Percentiles rank a stretch among this genome's conserved stretches.
Evolutionary conservation across 805 yeast genomes (phyloP).

Genomic region (Ogataea pignaliae): DNA sequence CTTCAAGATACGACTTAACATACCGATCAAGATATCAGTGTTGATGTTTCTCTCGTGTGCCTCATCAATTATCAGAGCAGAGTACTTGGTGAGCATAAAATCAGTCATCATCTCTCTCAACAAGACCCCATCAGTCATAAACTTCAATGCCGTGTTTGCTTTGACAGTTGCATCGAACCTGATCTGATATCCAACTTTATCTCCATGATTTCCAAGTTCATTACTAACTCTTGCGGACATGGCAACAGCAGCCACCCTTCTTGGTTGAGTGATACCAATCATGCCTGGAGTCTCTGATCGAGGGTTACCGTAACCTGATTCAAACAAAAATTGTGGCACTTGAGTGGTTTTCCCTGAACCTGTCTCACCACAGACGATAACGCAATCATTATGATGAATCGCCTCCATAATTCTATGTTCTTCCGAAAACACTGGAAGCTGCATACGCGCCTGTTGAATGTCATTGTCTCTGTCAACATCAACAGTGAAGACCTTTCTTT

Average conservation of each 20-base stretch:
- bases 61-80: constrained; percentile 88
- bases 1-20: constrained; percentile 80
- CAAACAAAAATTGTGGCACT: constrained; percentile 92
- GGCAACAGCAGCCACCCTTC: constrained; percentile 91
- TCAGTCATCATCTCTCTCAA: constrained; percentile 91
- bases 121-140: constrained; percentile 94
- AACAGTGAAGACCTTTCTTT: constrained; percentile 64
- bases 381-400: constrained; percentile 83
- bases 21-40: constrained; percentile 93
- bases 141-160: constrained; percentile 67
- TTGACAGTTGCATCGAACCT: constrained; percentile 70
- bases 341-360: constrained; percentile 99
- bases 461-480: constrained; percentile 60
- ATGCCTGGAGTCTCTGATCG: constrained; percentile 75
- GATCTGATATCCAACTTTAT: constrained; percentile 74
- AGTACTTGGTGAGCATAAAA: constrained; percentile 73
- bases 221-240: constrained; percentile 78
- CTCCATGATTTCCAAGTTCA: constrained; percentile 71
- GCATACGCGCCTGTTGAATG: constrained; percentile 62
- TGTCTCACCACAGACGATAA: constrained; percentile 93
- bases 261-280: constrained; percentile 95
- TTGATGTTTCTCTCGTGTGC: constrained; percentile 97
- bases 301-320: constrained; percentile 77
- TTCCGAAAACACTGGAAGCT: constrained; percentile 83
- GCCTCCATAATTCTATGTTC: constrained; percentile 96